A percentile compares a stretch with the other conserved stretches of the same genome.
These are phyloP conservation scores for Rhodosporidiobolus odoratus DNA, from an alignment of 768 basidiomycete species.

Conservation along the genomic window DNA sequence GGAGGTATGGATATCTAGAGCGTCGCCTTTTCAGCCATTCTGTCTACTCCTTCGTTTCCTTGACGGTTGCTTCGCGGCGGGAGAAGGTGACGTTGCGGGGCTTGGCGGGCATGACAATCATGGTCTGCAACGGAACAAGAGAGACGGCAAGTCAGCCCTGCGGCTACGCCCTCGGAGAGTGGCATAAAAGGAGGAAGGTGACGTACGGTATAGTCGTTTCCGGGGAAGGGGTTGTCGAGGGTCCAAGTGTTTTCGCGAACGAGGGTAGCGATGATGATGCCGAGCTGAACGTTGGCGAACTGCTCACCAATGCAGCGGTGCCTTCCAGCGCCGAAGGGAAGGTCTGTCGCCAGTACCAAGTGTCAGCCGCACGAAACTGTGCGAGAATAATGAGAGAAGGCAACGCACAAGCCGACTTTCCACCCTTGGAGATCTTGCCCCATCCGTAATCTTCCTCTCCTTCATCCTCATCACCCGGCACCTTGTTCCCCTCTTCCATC, in stretches of 20 bases:
- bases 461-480: constrained; percentile 66
- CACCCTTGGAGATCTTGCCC: constrained; percentile 64
- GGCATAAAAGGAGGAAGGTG: not conserved
- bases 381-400: not conserved
- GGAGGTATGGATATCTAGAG: too few species aligned
- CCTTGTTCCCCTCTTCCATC: constrained; percentile 73
- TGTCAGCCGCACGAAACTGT: not conserved
- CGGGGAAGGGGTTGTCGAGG: constrained; percentile 64
- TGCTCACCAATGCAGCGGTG: constrained; percentile 56
- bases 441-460: constrained; percentile 88
- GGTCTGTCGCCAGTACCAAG: constrained; percentile 54
- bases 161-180: not conserved
- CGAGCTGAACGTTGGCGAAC: constrained; percentile 93
- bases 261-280: constrained; percentile 71
- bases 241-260: constrained; percentile 70
- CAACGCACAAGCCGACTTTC: constrained; percentile 37
- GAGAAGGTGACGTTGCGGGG: constrained; percentile 43
- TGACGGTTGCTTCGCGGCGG: constrained; percentile 8
- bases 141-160: not conserved
- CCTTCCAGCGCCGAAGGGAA: constrained; percentile 89
- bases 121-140: too few species aligned
- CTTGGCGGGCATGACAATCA: constrained; percentile 80
- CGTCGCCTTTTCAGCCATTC: too few species aligned
- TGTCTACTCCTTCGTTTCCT: too few species aligned
- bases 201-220: constrained; percentile 68